phyloP scores from a whole-genome alignment of 352 stramenopile genomes.

The Globisporangium middletonii region DNA sequence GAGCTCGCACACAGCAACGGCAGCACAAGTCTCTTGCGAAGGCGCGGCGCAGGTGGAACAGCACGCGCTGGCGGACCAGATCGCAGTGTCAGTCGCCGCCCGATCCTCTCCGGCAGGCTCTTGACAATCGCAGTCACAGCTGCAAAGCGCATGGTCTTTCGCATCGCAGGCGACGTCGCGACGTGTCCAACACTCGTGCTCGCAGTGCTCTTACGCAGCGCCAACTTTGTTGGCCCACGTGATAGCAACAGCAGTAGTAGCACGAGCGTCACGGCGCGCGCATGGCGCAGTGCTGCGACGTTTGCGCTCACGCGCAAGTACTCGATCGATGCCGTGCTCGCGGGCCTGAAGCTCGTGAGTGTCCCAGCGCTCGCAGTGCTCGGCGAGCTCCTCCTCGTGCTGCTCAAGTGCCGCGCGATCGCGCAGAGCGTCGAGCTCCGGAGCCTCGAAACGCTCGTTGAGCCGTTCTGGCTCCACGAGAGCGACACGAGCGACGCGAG shows the following conservation, averaged over 20 bases:
- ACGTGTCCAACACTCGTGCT: slow-evolving; percentile 39
- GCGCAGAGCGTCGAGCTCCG: slow-evolving; percentile 16
- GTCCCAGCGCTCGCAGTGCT: slow-evolving; percentile 36
- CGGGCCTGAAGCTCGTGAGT: slow-evolving; percentile 25
- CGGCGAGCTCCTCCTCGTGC: slow-evolving; percentile 48
- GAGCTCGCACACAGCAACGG: background rate
- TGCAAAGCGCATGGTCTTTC: slow-evolving; percentile 37
- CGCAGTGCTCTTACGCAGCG: slow-evolving; percentile 31
- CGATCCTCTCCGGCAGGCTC: slow-evolving; percentile 12
- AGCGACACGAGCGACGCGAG: background rate
- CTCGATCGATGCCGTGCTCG: slow-evolving; percentile 38
- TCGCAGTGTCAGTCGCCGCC: background rate
- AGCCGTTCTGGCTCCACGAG: slow-evolving; percentile 45
- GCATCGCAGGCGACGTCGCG: slow-evolving; percentile 25
- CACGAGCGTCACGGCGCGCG: background rate
- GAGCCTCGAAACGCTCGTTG: slow-evolving; percentile 27
- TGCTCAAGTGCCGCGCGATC: slow-evolving; percentile 27
- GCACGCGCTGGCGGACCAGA: background rate
- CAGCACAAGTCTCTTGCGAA: background rate
- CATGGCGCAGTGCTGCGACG: slow-evolving; percentile 27
- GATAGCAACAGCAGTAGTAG: background rate
- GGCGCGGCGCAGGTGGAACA: background rate
- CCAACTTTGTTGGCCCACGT: slow-evolving; percentile 25
- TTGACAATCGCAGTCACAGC: slow-evolving; percentile 22
- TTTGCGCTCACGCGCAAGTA: slow-evolving; percentile 43